These are phyloP conservation scores for Prunus padus DNA, from an alignment of 306 rosid species.

Conservation along the genomic window DNA sequence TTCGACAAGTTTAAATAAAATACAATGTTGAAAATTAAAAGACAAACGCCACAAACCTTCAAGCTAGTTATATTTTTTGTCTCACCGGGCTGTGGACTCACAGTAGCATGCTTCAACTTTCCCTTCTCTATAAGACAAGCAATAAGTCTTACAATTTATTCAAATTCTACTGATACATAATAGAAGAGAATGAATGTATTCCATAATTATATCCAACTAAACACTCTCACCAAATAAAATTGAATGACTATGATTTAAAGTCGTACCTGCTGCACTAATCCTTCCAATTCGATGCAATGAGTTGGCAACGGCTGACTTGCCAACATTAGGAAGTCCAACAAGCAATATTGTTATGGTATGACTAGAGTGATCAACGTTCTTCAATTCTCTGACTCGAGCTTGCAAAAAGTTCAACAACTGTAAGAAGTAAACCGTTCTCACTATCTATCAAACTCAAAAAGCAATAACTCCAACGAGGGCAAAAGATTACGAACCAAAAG, in stretches of 20 bases:
- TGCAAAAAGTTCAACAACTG: slow-evolving; percentile 78
- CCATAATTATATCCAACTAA: neutral
- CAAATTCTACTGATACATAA: neutral
- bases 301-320: slow-evolving; percentile 86
- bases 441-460: slow-evolving; percentile 1
- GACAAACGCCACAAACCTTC: slow-evolving; percentile 51
- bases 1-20: neutral
- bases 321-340: slow-evolving; percentile 87
- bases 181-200: neutral
- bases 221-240: neutral
- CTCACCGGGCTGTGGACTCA: slow-evolving; percentile 80
- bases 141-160: neutral
- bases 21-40: slow-evolving; percentile 14
- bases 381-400: slow-evolving; percentile 58
- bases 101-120: slow-evolving; percentile 67
- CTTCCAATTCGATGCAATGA: slow-evolving; percentile 85
- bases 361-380: slow-evolving; percentile 38
- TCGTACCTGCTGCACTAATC: slow-evolving; percentile 82
- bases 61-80: slow-evolving; percentile 80
- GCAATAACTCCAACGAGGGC: neutral
- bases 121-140: slow-evolving; percentile 70
- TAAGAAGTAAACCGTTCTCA: slow-evolving; percentile 16
- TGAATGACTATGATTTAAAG: neutral
- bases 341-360: slow-evolving; percentile 68
- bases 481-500: neutral